These are phyloP conservation scores for Thoreauomyces humboldtii DNA, from an alignment of 192 early-diverging fungal genomes.

Conservation along the genomic window DNA sequence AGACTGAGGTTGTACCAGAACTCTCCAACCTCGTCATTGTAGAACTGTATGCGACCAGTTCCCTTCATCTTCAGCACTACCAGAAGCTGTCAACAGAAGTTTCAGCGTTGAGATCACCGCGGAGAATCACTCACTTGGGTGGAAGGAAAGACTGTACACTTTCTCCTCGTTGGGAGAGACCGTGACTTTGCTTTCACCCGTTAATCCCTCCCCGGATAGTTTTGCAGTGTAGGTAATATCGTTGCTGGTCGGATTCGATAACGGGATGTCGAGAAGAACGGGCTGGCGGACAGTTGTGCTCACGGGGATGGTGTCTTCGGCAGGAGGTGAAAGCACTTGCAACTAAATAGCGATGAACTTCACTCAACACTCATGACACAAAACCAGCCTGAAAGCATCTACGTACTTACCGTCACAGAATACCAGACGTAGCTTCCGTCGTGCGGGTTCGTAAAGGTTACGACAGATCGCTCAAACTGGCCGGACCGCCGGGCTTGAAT, in stretches of 20 bases:
- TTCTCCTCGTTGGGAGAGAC: slow-evolving; percentile 30
- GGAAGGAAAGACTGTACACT: slow-evolving; percentile 36
- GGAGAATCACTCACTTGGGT: slow-evolving; percentile 37
- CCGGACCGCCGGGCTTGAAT: slow-evolving; percentile 32
- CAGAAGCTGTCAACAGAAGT: not conserved
- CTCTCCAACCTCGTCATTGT: slow-evolving; percentile 44
- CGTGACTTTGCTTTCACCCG: slow-evolving; percentile 19
- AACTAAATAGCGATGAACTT: too few species aligned
- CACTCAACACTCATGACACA: too few species aligned
- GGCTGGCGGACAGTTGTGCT: slow-evolving; percentile 31
- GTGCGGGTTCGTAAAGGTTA: slow-evolving; percentile 43
- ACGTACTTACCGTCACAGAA: slow-evolving; percentile 25
- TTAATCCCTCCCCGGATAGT: slow-evolving; percentile 35
- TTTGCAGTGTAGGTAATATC: slow-evolving; percentile 26
- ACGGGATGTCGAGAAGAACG: slow-evolving; percentile 31
- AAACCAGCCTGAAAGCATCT: too few species aligned
- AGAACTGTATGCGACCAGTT: slow-evolving; percentile 39
- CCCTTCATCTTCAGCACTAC: slow-evolving; percentile 30
- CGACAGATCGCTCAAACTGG: slow-evolving; percentile 12
- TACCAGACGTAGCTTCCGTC: slow-evolving; percentile 51
- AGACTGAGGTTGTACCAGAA: slow-evolving; percentile 51
- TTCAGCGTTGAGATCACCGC: not conserved
- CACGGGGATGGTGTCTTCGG: slow-evolving; percentile 34
- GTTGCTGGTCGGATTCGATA: slow-evolving; percentile 41
- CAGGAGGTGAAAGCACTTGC: slow-evolving; percentile 29